Evolutionary conservation across 2,329 filamentous ascomycete species (phyloP).

Genomic region (Ambrosiella cleistominuta): DNA sequence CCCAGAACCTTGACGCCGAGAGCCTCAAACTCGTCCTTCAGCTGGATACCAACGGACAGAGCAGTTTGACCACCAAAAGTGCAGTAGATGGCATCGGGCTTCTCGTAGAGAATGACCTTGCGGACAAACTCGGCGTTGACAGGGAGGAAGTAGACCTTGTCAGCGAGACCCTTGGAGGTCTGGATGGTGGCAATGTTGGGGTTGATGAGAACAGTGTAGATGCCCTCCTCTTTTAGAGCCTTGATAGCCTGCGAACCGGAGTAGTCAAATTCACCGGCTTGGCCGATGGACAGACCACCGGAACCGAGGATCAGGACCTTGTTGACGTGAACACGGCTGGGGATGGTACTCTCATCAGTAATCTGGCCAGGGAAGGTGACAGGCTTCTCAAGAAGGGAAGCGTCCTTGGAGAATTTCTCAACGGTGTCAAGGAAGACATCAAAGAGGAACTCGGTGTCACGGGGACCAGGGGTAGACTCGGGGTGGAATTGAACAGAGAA

Average conservation of each 20-base stretch:
- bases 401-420: conserved; percentile 48
- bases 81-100: conserved; percentile 89
- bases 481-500: conserved; percentile 99
- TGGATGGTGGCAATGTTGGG: conserved; percentile 98
- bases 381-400: conserved; percentile 48
- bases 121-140: conserved; percentile 94
- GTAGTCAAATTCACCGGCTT: conserved; percentile 97
- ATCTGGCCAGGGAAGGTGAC: conserved; percentile 80
- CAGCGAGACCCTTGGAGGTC: conserved; percentile 90
- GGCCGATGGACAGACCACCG: conserved; percentile 90
- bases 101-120: conserved; percentile 90
- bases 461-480: conserved; percentile 85
- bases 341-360: conserved; percentile 42
- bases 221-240: conserved; percentile 90
- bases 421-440: conserved; percentile 90
- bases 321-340: conserved; percentile 56
- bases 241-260: conserved; percentile 98
- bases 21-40: conserved; percentile 88
- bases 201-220: conserved; percentile 96
- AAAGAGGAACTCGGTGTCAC: conserved; percentile 91
- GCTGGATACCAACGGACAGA: conserved; percentile 86
- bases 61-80: conserved; percentile 97
- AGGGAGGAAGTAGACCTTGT: conserved; percentile 97
- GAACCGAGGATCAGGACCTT: conserved; percentile 90
- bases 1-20: conserved; percentile 89